Evolutionary conservation across 1,284 basidiomycete species (phyloP).

Genomic region (Sporisorium iseilematis-ciliati): DNA sequence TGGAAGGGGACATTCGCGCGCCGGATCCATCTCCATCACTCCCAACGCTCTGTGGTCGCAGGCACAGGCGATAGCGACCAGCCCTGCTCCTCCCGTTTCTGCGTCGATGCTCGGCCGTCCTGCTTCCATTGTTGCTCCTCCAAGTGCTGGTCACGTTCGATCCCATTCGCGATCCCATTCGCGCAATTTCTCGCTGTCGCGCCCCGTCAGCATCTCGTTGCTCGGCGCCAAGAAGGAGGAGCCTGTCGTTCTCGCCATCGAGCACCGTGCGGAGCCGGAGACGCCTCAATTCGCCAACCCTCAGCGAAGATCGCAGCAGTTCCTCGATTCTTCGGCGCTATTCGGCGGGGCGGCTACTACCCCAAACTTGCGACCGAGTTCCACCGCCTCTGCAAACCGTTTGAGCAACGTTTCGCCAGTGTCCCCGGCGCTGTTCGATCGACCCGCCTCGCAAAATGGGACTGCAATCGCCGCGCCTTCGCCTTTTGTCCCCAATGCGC

Average conservation of each 20-base stretch:
- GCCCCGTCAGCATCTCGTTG: conserved; percentile 45
- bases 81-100: conserved; percentile 14
- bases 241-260: conserved; percentile 43
- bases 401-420: conserved; percentile 16
- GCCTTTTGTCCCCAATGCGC: conserved; percentile 16
- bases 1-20: conserved; percentile 55
- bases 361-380: conserved; percentile 7
- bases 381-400: conserved; percentile 18
- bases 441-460: conserved; percentile 9
- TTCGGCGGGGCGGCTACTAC: conserved; percentile 17
- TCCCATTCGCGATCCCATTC: conserved; percentile 43
- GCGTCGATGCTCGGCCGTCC: conserved; percentile 18
- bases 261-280: conserved; percentile 33
- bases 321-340: conserved; percentile 38
- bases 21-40: conserved; percentile 59
- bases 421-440: conserved; percentile 25
- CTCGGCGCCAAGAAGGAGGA: conserved; percentile 49
- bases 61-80: conserved; percentile 18
- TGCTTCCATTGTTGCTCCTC: conserved; percentile 19
- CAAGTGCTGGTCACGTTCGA: conserved; percentile 26
- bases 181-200: conserved; percentile 26
- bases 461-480: conserved; percentile 13
- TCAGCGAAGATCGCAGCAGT: conserved; percentile 38
- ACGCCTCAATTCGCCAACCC: background rate
- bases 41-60: conserved; percentile 37